Evolutionary conservation across 1,139 yeast species (phyloP), one percentile per base, ranked within the genome.

Genomic region (Lodderomyces metapsilosis): DNA sequence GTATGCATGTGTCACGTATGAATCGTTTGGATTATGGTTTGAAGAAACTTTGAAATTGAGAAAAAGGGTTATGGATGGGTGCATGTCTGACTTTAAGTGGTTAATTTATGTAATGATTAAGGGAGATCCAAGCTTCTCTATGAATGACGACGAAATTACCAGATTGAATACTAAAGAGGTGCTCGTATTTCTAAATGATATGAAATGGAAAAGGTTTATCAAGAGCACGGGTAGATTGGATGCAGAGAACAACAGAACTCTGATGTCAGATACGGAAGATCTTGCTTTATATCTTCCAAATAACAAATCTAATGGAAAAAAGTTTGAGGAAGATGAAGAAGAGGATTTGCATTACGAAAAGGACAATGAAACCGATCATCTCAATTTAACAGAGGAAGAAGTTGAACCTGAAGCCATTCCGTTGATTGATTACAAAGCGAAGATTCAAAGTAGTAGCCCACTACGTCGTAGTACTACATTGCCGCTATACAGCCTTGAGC

Each of bases 71-170:
- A 11, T 44, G 13, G 30, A 34, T 31, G 33, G 39, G 16, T 46
- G 52, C 12, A 44, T 53, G 40, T 39, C 42, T 6, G 60, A 57
- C 20, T 64, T 59, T 44, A 58, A 52, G 33, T 43, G 38, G 6
- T 51, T 68, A 33, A 54, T 63, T 2, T 68, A 53, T 43, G 41
- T 52, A 44, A 66, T 67, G 71, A 53, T 68, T 27, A 66, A 62
- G 34, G 71, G 69, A 2, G 52, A 48, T 3, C 11, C 36, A 4
- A n/a, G 8, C 3, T 4, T 15, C 36, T 9, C 23, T n/a, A 11
- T 11, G 5, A 27, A 8, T 13, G 32, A 30, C 7, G 50, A 22
- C 12, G 45, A 35, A 17, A 36, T 21, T 25, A 10, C 18, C 6
- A 38, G 51, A 27, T 33, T 34, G n/a, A 36, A 34, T 4, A 35